Evolutionary conservation across 139 green algal species (phyloP), one percentile per base, ranked within the genome.

Genomic region (Chlamydomonas incerta): DNA sequence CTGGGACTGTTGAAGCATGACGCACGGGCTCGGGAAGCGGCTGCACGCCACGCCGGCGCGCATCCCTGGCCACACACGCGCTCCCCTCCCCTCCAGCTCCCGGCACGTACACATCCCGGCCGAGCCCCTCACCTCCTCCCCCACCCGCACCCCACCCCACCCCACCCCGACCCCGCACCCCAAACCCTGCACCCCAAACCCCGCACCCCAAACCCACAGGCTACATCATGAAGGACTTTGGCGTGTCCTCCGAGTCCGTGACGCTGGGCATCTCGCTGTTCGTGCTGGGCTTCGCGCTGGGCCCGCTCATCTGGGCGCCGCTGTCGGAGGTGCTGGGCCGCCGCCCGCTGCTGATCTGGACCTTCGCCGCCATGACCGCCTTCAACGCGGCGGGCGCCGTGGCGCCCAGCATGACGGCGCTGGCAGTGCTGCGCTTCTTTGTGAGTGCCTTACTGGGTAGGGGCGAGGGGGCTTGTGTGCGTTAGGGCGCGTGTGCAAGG

Each of bases 391-490:
- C 18, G 18, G 28, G 18, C 60, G 60, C 60, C 1, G 18, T 66
- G 1, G 60, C 60, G 24, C 60, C 77, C 41, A 75, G 21, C 77
- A 75, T 75, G 65, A 13, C 65, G 17, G 63, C 77, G 18, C 77
- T 84, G 28, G 67, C 68, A 20, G n/a, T 84, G 24, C 46, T 84
- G 65, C 77, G 77, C 77, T 84, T 84, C 77, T 84, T 84, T 24
- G 62, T 66, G 24, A 50, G 41, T 50, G n/a, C n/a, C n/a, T n/a
- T n/a, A n/a, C n/a, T n/a, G n/a, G n/a, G n/a, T n/a, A n/a, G n/a
- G n/a, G n/a, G n/a, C n/a, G n/a, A n/a, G n/a, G n/a, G n/a, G n/a
- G n/a, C n/a, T n/a, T n/a, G n/a, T n/a, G n/a, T n/a, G n/a, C n/a
- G n/a, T n/a, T n/a, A n/a, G n/a, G n/a, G n/a, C n/a, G n/a, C n/a